Base-by-base conservation (phyloP, 164 flowering plant genomes). In the Vitis rupestris region DNA sequence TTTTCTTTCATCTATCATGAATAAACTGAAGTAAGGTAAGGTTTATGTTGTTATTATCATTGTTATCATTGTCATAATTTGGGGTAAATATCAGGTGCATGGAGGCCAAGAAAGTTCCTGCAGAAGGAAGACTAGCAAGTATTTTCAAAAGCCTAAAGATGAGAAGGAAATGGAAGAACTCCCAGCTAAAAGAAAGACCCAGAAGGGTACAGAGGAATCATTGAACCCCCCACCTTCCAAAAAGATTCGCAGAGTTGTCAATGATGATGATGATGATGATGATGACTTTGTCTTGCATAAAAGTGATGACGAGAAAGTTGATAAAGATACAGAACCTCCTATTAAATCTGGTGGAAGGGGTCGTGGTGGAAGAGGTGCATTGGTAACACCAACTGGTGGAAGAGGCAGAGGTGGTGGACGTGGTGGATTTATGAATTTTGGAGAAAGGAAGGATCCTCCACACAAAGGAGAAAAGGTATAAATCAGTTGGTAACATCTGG, bases 401-500 rank as follows among this genome's bases (percentile, higher is more conserved):
- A 77, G 98, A 75, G 92, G 99, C 60, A 79, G 97, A 70, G 97
- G 94, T 49, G 90, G 90, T 70, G 98, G 99, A 48, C 82, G 97
- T 31, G 97, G 99, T 65, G 97, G 98, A 69, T 94, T 91, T 73
- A 86, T 83, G 97, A 89, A 83, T 80, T 94, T 91, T 78, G 97
- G 97, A 37, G 99, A 95, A 74, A 86, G 99, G 73, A 91, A 90
- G 81, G 98, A 91, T 79, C 99, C 99, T 77, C 99, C 99, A 37
- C 90, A 95, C 74, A 95, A 95, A 79, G 99, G 99, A 55, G 89
- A 88, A 76, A 95, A 93, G 98, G 99, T 94, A 49, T 50, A 67
- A 2, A 27, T 10, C 7, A 61, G 8, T 53, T 2, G 16, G 2
- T 10, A 54, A 16, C 61, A 31, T 30, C 37, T 64, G 1, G 13